These are phyloP conservation scores for Penicillium lagena DNA, from an alignment of 495 filamentous ascomycete species.

Conservation along the genomic window DNA sequence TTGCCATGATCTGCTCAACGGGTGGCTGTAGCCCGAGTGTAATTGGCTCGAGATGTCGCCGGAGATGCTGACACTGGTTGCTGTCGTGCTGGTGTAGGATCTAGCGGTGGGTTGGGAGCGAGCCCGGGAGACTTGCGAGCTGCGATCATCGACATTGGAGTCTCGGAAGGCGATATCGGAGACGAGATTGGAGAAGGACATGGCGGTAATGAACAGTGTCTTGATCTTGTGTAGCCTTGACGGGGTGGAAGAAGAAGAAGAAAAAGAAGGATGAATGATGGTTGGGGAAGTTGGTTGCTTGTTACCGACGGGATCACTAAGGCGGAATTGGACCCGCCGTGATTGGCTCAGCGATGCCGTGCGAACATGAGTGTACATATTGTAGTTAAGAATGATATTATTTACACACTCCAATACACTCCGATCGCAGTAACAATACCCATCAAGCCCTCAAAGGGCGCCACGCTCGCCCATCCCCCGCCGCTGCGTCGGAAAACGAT, in stretches of 20 bases:
- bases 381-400: no score
- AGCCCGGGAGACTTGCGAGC: conserved; percentile 67
- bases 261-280: background rate
- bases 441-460: conserved; percentile 20
- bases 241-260: background rate
- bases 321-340: conserved; percentile 5
- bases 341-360: conserved; percentile 10
- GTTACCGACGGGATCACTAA: background rate
- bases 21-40: conserved; percentile 91
- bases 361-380: no score
- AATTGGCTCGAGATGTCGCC: conserved; percentile 93
- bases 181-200: conserved; percentile 91
- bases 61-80: conserved; percentile 89
- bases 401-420: conserved; percentile 6
- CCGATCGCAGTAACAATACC: conserved; percentile 10
- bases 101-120: conserved; percentile 60
- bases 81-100: conserved; percentile 80
- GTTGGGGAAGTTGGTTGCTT: background rate
- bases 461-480: conserved; percentile 13
- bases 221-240: background rate
- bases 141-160: conserved; percentile 46
- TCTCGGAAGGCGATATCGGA: conserved; percentile 75
- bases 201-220: conserved; percentile 20
- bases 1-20: conserved; percentile 87
- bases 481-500: conserved; percentile 12